Evolutionary conservation across 176 grass and related monocot genomes (phyloP).

Genomic region (sorghum (Sorghum bicolor)): DNA sequence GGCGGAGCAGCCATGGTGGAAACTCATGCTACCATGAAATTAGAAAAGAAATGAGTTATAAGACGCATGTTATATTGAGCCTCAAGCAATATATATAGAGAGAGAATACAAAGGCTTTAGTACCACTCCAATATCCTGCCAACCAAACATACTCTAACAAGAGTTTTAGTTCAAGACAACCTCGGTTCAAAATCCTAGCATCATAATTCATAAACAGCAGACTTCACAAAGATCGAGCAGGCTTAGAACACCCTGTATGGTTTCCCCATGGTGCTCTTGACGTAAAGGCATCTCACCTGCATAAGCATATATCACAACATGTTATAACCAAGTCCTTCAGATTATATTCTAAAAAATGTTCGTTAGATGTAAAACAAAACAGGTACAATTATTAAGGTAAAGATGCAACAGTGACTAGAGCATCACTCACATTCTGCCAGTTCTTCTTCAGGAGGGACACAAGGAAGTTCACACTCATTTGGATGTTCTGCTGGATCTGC

Average conservation of each 20-base stretch:
- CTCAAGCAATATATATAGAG: no score
- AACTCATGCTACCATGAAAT: no score
- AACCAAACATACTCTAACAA: not conserved
- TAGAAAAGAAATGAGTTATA: no score
- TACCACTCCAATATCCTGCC: not conserved
- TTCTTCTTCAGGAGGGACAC: slow-evolving; percentile 96
- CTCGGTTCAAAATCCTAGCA: not conserved
- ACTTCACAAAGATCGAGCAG: no score
- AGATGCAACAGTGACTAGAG: not conserved
- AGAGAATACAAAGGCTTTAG: no score
- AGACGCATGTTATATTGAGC: no score
- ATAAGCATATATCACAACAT: not conserved
- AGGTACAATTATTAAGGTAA: not conserved
- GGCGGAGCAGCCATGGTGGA: no score
- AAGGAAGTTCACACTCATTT: slow-evolving; percentile 93
- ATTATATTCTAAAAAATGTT: not conserved
- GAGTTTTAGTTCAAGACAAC: slow-evolving; percentile 5
- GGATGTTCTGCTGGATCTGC: slow-evolving; percentile 94
- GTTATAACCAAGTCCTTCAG: not conserved
- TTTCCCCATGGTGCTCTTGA: slow-evolving; percentile 99
- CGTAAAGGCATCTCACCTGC: slow-evolving; percentile 90
- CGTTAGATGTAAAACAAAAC: no score
- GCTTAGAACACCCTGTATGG: slow-evolving; percentile 73
- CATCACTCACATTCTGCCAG: slow-evolving; percentile 84
- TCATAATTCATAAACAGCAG: slow-evolving; percentile 20